Evolutionary conservation across 768 basidiomycete species (phyloP), one percentile per base, ranked within the genome.

Genomic region (Amanita fuliginea): DNA sequence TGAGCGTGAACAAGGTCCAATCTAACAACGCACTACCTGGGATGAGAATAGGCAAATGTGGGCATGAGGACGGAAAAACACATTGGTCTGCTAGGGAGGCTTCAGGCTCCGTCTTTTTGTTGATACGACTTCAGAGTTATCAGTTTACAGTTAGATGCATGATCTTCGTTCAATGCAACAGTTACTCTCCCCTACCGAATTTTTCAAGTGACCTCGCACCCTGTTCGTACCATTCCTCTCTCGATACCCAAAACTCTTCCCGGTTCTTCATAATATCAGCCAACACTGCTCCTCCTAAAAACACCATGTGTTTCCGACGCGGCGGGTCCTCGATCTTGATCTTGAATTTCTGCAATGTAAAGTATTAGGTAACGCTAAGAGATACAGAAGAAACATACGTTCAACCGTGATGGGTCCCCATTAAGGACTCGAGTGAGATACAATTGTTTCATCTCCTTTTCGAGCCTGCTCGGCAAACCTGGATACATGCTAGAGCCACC

Each of bases 361-460:
- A 8, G 30, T 9, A 3, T 32, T 16, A 46, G 37, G 42, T 24
- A 16, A n/a, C 16, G 4, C n/a, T 24, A 49, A 42, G 22, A 26
- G 42, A 45, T 7, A 44, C 8, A 45, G 19, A 22, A 3, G 14
- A 42, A 14, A 79, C 91, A 52, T 55, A 96, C 95, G 63, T 86
- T 93, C 58, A 97, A 63, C 33, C 96, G 75, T 13, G 82, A 67
- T 0, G 90, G 83, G 61, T 98, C 85, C 14, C 88, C 83, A 40
- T 77, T 74, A 40, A 98, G 74, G 14, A 98, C 89, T n/a, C 82
- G 75, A 1, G 88, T 87, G 53, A 99, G 76, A 65, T 97, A 92
- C n/a, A 98, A 74, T 65, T 98, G 96, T 67, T 98, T 98, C 87
- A 98, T 92, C 72, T 99, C 95, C 72, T 98, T 98, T 69, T 98